Percentiles rank a stretch among this genome's conserved stretches.
These are phyloP conservation scores for Cladorrhinum samala DNA, from an alignment of 495 filamentous ascomycete species.

Conservation along the genomic window DNA sequence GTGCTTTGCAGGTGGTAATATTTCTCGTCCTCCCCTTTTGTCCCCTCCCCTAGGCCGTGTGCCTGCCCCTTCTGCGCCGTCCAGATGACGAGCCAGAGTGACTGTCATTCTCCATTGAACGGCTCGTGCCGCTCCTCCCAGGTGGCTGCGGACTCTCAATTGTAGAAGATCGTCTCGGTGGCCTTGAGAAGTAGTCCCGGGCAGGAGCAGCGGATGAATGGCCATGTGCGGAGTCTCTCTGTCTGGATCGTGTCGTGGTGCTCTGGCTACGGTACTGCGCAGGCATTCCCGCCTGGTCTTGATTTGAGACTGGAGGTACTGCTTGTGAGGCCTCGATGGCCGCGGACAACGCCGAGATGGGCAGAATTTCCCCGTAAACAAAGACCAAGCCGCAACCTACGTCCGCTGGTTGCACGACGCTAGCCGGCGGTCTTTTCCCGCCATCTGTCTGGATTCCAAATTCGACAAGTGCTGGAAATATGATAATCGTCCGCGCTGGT, in stretches of 20 bases:
- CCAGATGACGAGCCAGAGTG: neutral
- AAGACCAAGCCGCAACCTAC: neutral
- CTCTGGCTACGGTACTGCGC: no score
- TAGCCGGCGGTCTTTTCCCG: neutral
- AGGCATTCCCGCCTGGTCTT: no score
- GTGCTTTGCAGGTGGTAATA: neutral
- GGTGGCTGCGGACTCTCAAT: neutral
- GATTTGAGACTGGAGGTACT: no score
- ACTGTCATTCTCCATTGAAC: neutral
- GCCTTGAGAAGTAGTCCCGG: neutral
- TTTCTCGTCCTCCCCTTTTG: no score
- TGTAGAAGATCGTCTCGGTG: neutral
- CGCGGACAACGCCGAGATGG: neutral
- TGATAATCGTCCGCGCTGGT: no score
- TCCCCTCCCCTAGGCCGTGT: no score
- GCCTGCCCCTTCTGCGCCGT: neutral
- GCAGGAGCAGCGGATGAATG: neutral
- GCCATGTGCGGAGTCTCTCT: neutral
- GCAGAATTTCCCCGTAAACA: neutral
- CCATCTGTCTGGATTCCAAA: neutral
- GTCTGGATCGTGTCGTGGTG: neutral
- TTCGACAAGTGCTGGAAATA: no score
- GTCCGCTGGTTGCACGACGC: neutral
- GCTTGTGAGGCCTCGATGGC: neutral
- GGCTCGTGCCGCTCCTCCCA: neutral